Conservation (phyloP, 1,284 basidiomycete species). For the Rhizopogon parksii region DNA sequence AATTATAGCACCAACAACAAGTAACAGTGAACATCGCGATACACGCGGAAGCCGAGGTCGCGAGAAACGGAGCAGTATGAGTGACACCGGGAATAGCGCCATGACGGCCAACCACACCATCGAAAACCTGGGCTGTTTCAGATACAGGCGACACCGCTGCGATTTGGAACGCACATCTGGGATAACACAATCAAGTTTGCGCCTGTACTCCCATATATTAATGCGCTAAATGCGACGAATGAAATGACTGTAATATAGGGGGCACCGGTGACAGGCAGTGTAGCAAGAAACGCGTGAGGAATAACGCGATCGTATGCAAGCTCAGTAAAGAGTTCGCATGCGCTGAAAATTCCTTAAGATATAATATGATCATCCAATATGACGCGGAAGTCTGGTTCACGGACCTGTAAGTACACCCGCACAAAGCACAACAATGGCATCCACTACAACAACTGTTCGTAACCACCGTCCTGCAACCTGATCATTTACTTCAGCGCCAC, state of each 20-base stretch:
- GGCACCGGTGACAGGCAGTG: constrained; percentile 45
- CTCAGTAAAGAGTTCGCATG: constrained; percentile 52
- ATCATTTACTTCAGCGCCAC: background rate
- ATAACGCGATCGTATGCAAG: constrained; percentile 54
- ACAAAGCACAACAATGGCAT: constrained; percentile 60
- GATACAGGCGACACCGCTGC: background rate
- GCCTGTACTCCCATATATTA: constrained; percentile 54
- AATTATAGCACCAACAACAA: constrained; percentile 36
- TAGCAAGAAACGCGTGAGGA: constrained; percentile 44
- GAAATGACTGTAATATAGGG: constrained; percentile 46
- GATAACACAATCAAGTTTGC: constrained; percentile 49
- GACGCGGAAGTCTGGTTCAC: constrained; percentile 1
- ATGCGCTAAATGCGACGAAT: constrained; percentile 44
- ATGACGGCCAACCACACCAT: constrained; percentile 61
- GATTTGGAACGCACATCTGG: constrained; percentile 38
- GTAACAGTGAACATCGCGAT: constrained; percentile 32
- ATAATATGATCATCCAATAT: background rate
- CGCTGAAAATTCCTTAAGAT: constrained; percentile 45
- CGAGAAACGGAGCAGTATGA: constrained; percentile 57
- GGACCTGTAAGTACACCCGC: constrained; percentile 64
- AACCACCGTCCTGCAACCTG: constrained; percentile 55
- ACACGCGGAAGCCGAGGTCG: constrained; percentile 49
- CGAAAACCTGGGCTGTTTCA: constrained; percentile 38
- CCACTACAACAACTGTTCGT: constrained; percentile 51
- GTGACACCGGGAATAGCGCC: constrained; percentile 54